These are phyloP conservation scores for Fusarium azukiicola DNA, from an alignment of 2,329 filamentous ascomycete genomes.

Conservation along the genomic window DNA sequence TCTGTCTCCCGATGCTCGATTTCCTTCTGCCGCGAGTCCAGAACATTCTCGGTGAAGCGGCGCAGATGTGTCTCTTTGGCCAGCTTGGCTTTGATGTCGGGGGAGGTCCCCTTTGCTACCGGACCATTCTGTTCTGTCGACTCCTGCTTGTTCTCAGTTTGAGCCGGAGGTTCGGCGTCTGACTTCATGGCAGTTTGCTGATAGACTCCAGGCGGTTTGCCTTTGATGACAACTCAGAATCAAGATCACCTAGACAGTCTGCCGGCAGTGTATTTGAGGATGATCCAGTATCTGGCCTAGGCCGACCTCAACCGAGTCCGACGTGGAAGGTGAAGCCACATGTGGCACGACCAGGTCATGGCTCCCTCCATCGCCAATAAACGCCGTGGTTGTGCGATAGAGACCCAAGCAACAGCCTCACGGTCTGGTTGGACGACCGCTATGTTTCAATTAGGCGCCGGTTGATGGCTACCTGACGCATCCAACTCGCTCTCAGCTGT, in stretches of 20 bases:
- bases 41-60: slow-evolving; percentile 61
- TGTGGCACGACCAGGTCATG: slow-evolving; percentile 40
- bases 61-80: slow-evolving; percentile 59
- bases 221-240: slow-evolving; percentile 26
- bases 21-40: slow-evolving; percentile 62
- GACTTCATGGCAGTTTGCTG: slow-evolving; percentile 43
- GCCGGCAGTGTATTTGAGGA: slow-evolving; percentile 30
- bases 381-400: slow-evolving; percentile 42
- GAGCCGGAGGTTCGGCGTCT: slow-evolving; percentile 30
- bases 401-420: slow-evolving; percentile 50
- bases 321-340: slow-evolving; percentile 35
- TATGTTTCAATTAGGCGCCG: slow-evolving; percentile 47
- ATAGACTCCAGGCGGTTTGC: slow-evolving; percentile 29
- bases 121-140: slow-evolving; percentile 26
- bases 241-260: slow-evolving; percentile 22
- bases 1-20: slow-evolving; percentile 58
- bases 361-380: slow-evolving; percentile 31
- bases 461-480: slow-evolving; percentile 48
- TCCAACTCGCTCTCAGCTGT: slow-evolving; percentile 30
- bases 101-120: slow-evolving; percentile 33
- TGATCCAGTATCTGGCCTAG: slow-evolving; percentile 31
- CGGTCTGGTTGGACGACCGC: slow-evolving; percentile 44
- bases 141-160: slow-evolving; percentile 24
- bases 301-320: slow-evolving; percentile 23
- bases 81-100: slow-evolving; percentile 53